phyloP scores from a whole-genome alignment of 2,329 filamentous ascomycete genomes.

The Colletotrichum lini region DNA sequence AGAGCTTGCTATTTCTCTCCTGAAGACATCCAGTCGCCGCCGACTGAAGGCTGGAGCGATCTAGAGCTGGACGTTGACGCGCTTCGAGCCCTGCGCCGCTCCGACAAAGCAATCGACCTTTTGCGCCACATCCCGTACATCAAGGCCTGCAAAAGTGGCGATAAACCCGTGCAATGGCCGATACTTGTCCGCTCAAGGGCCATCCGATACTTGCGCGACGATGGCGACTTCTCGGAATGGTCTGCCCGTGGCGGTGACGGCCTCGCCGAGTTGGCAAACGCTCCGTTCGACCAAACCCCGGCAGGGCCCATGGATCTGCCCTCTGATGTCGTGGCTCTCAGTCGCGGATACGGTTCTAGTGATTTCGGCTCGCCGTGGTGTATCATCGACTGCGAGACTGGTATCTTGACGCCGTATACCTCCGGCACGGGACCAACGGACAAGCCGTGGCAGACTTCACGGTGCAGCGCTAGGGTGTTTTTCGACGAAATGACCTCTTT shows the following conservation, averaged over 20 bases:
- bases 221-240: constrained; percentile 17
- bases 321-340: constrained; percentile 9
- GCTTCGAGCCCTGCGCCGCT: constrained; percentile 23
- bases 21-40: constrained; percentile 16
- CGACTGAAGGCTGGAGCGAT: constrained; percentile 28
- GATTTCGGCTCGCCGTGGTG: constrained; percentile 1
- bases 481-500: constrained; percentile 7
- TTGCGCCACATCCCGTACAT: constrained; percentile 31
- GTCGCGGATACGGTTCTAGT: constrained; percentile 10
- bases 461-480: not conserved
- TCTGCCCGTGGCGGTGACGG: constrained; percentile 11
- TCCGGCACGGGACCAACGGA: constrained; percentile 8
- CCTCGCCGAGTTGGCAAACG: constrained; percentile 13
- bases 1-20: constrained; percentile 24
- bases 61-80: constrained; percentile 24
- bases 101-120: constrained; percentile 26
- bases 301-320: constrained; percentile 12
- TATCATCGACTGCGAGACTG: constrained; percentile 22
- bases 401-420: constrained; percentile 10
- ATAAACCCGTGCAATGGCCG: constrained; percentile 10
- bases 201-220: constrained; percentile 29
- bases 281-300: not conserved
- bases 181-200: constrained; percentile 1
- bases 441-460: constrained; percentile 11
- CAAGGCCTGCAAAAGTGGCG: not conserved